These are phyloP conservation scores for Nigrograna mackinnonii DNA, from an alignment of 2,329 filamentous ascomycete genomes.

Conservation along the genomic window DNA sequence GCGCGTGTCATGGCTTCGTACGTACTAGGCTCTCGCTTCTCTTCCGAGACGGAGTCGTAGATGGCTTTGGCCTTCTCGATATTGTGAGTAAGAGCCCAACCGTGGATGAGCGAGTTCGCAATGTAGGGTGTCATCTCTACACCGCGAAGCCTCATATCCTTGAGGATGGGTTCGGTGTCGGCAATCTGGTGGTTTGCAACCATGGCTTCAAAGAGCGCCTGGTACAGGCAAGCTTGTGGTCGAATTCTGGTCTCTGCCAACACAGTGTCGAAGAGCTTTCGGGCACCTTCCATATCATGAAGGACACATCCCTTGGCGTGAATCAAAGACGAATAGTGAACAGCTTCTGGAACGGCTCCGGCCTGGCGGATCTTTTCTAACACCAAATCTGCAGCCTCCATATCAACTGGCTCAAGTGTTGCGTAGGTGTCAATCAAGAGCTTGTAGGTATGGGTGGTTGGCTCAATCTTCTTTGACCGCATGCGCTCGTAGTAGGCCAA, in stretches of 20 bases:
- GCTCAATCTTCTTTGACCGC: constrained; percentile 81
- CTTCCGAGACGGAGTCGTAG: constrained; percentile 76
- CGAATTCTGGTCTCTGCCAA: constrained; percentile 68
- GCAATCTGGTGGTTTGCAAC: constrained; percentile 88
- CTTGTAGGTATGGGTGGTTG: constrained; percentile 96
- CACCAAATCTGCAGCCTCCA: constrained; percentile 83
- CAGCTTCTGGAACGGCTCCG: constrained; percentile 80
- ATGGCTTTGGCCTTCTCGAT: constrained; percentile 77
- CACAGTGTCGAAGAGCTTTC: constrained; percentile 79
- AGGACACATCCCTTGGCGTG: constrained; percentile 94
- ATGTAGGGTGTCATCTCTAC: constrained; percentile 96
- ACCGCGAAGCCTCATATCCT: constrained; percentile 71
- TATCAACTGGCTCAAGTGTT: constrained; percentile 88
- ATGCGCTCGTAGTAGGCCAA: constrained; percentile 94
- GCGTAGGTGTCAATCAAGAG: constrained; percentile 94
- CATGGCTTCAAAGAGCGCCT: constrained; percentile 95
- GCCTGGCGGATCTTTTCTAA: constrained; percentile 75
- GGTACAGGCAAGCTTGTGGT: constrained; percentile 85
- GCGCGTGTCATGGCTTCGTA: constrained; percentile 99
- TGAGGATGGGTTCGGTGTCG: constrained; percentile 70
- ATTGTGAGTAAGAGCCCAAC: constrained; percentile 85
- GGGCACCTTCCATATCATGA: constrained; percentile 86
- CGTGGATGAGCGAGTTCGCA: constrained; percentile 96
- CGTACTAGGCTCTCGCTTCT: constrained; percentile 91
- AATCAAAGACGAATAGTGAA: constrained; percentile 94